Base-by-base conservation (phyloP, 2,329 filamentous ascomycete species). In the Trichoderma guizhouense region DNA sequence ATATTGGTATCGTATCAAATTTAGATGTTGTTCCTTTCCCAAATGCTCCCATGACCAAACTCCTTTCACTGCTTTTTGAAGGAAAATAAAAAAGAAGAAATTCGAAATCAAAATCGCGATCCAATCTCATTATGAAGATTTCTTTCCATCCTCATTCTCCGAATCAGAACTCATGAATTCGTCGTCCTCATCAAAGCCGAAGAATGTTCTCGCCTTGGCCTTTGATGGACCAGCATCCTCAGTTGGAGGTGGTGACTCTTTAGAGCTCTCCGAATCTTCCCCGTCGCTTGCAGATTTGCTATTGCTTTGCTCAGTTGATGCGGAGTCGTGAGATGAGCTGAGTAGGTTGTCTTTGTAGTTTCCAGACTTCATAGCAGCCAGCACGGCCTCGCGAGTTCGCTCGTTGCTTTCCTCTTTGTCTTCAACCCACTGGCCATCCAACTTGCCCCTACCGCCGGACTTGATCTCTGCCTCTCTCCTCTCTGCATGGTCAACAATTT, bases 341-440 rank as follows among this genome's bases (percentile, higher is more conserved):
- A 89, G 77, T 2, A 90, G 76, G 75, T 89, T 90, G 82, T 92
- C 90, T 73, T 85, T 88, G 78, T 88, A 89, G 69, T 86, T 84
- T 3, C 90, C 90, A 18, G 86, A 84, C 81, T 89, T 91, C 84
- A 94, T 91, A 8, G 90, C 91, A 63, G 88, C 89, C 57, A 92
- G 79, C 7, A 95, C 92, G 3, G 93, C 93, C 76, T 93, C 90
- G 53, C 93, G 85, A 0, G 94, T 95, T 81, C 92, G 92, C 83
- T 97, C 94, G 75, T 89, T 91, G 30, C 92, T 92, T 79, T 97
- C 94, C 76, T 98, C 95, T 81, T 97, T 97, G 75, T 94, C 92
- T 80, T 99, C 96, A 53, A 98, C 91, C 94, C 95, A 99, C 79
- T 95, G 92, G 0, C 93, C 94, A 78, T 98, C 94, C 53, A 98